phyloP scores from a whole-genome alignment of 305 asterid genomes.

The Fraxinus latifolia region DNA sequence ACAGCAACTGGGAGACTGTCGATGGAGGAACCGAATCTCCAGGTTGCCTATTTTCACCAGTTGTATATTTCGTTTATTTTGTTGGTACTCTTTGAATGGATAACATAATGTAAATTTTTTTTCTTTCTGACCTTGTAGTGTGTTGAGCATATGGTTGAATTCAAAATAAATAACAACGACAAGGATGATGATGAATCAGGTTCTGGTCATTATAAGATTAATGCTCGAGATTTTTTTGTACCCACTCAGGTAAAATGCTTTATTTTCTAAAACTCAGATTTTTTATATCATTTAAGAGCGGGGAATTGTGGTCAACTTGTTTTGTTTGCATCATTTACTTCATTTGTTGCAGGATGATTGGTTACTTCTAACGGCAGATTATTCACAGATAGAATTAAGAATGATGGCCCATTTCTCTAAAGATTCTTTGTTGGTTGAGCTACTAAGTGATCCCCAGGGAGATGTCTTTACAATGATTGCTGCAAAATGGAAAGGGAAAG shows the following conservation, averaged over 20 bases:
- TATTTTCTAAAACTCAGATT: conserved; percentile 13
- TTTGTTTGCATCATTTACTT: conserved; percentile 28
- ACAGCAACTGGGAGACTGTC: conserved; percentile 97
- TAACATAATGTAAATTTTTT: not conserved
- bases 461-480: conserved; percentile 93
- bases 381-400: conserved; percentile 95
- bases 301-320: conserved; percentile 8
- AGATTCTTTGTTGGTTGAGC: conserved; percentile 66
- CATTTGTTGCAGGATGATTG: conserved; percentile 75
- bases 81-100: conserved; percentile 11
- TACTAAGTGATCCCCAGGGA: conserved; percentile 59
- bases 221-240: conserved; percentile 81
- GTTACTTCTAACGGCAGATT: conserved; percentile 89
- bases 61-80: conserved; percentile 8
- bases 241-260: conserved; percentile 77
- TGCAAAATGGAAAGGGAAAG: conserved; percentile 78
- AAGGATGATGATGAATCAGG: conserved; percentile 39
- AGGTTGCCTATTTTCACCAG: conserved; percentile 44
- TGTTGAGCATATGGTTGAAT: conserved; percentile 89
- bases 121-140: conserved; percentile 43
- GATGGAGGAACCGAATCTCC: conserved; percentile 98
- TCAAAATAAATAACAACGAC: conserved; percentile 44
- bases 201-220: conserved; percentile 48
- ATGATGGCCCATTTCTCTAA: conserved; percentile 97
- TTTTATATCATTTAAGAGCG: conserved; percentile 21